Conservation (phyloP, 1,284 basidiomycete species). For the Melampsora medusae region DNA sequence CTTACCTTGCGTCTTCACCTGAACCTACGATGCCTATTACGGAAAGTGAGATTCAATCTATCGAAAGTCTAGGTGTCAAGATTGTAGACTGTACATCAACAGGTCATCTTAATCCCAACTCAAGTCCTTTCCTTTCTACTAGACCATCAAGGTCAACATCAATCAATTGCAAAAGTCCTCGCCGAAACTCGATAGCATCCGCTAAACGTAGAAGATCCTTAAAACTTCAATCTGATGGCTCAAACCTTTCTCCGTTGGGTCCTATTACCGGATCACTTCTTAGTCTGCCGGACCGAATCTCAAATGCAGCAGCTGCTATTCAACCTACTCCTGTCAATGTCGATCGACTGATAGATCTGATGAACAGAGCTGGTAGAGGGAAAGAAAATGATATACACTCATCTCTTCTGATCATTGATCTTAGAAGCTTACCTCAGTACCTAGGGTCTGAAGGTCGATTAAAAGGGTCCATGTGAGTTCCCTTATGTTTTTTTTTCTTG, state of each 20-base stretch:
- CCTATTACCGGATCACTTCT: background rate
- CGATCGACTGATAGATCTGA: constrained; percentile 8
- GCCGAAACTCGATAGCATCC: background rate
- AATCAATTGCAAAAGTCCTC: background rate
- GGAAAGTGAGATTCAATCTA: constrained; percentile 2
- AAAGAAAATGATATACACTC: background rate
- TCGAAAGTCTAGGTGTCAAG: constrained; percentile 25
- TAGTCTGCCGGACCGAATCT: background rate
- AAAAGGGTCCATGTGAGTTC: constrained; percentile 37
- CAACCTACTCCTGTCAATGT: constrained; percentile 21
- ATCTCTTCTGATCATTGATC: constrained; percentile 31
- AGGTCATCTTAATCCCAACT: background rate
- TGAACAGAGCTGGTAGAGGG: background rate
- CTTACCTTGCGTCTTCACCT: background rate
- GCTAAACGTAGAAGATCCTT: constrained; percentile 4
- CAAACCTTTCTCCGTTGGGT: background rate
- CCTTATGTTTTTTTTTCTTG: constrained; percentile 1
- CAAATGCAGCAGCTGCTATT: background rate
- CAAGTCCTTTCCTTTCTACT: background rate
- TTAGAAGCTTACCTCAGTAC: constrained; percentile 23
- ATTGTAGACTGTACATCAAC: constrained; percentile 6
- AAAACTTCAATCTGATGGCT: background rate
- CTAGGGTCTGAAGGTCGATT: constrained; percentile 33
- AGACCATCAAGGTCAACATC: background rate
- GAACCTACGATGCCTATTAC: background rate